Base-by-base conservation (phyloP, 108 stramenopile species). In the Cyclotella kingstonii region DNA sequence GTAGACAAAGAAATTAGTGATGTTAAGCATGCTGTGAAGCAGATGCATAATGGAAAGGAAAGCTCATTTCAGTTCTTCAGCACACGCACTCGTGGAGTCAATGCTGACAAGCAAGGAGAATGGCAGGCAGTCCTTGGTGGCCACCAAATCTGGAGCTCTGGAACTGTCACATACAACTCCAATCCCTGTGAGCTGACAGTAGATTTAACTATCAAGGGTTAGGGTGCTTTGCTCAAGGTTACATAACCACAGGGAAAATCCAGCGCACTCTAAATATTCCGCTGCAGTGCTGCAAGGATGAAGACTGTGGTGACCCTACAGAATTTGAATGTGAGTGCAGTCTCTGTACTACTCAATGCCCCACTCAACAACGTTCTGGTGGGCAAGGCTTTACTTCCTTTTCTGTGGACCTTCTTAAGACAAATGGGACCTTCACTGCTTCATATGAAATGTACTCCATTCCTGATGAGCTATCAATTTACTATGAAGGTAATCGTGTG, bases 391-490 rank as follows among this genome's bases (percentile, higher is more conserved):
- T 23, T 27, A 61, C 60, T 3, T 17, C 46, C 2, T 48, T 28
- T 46, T 22, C 29, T 26, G 33, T 61, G 17, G 26, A 28, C 43
- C 4, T 61, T 8, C 9, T 31, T 7, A 22, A 29, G 9, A 5
- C 29, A 12, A 14, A 22, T n/a, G 60, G 60, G 17, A 61, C 9
- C 1, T 14, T 61, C 43, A 31, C 44, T 47, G 26, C 48, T 2
- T 61, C 2, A 8, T 61, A 61, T 30, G 26, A 61, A 1, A 61
- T 61, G 60, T 61, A 61, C 23, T 44, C 29, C 46, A 47, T 61
- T 48, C 44, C 60, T 29, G 60, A 61, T 29, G n/a, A 29, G 27
- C 27, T 61, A 27, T 15, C n/a, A 3, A 22, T 61, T 34, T 15
- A 40, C 27, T 61, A 61, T 25, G 60, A 61, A 28, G 60, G 60